Evolutionary conservation across 441 rosid genomes (phyloP), one percentile per base, ranked within the genome.

Genomic region (Adansonia rubrostipa): DNA sequence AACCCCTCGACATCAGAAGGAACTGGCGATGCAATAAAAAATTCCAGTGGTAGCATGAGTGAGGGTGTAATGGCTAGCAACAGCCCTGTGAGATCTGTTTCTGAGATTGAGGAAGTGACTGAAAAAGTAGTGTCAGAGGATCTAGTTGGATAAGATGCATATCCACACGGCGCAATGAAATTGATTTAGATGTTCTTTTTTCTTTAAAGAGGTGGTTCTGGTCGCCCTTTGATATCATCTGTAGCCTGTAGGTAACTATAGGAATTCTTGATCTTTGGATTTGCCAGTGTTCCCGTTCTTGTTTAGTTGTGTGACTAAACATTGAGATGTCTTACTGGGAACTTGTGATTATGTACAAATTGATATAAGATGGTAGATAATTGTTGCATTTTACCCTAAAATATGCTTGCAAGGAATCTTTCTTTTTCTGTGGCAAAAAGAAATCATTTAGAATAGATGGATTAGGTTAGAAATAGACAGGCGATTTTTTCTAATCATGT

Each of bases 21-120:
- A 20, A 53, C 2, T 63, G 79, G 47, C 33, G 86, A 82, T 53
- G 28, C 50, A 13, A 65, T 70, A 56, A 50, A 72, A 63, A 84
- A 77, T 66, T 24, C 71, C 17, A 22, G 70, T 74, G 86, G 24
- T 61, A 19, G 86, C 69, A 81, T 66, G 14, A 73, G 53, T n/a
- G 84, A 78, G 28, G 44, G 8, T 62, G 42, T 33, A 62, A 6
- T 20, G 9, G 2, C 17, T 5, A 69, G 19, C 42, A 20, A 50
- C 58, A 24, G 58, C 58, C 58, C 44, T 11, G 42, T 13, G 19
- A 70, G 4, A 6, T 9, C 74, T 50, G 40, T 11, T 48, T 22
- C 74, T 7, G 44, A 69, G 44, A 69, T 69, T 6, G 19, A 69
- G 58, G 57, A 69, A 69, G 56, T 69, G 58, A 22, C 20, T 8